Evolutionary conservation across 2,329 filamentous ascomycete species (phyloP), one percentile per base, ranked within the genome.

Genomic region (Aspergillus udagawae): DNA sequence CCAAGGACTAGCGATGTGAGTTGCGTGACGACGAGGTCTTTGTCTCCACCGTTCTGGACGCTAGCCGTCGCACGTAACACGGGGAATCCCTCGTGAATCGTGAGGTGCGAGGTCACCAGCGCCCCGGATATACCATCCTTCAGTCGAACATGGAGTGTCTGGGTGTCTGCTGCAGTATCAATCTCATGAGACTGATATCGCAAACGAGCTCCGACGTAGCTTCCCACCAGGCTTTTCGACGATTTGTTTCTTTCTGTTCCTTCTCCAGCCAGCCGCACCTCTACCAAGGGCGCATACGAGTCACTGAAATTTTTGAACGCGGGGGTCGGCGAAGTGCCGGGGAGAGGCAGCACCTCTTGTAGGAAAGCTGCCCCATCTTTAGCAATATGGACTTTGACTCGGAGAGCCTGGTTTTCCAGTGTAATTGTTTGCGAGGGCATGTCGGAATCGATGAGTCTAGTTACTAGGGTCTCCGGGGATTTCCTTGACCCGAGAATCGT

Each of bases 1-100:
- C 70, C 67, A 2, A 70, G 32, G 1, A 63, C 55, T 1, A 70
- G 54, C 0, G 69, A 71, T 3, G 65, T 60, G 10, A 67, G 41
- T 32, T 70, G 65, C 3, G 60, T 65, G 6, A 66, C 48, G 20
- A 61, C 45, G 3, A 65, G 29, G 3, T 58, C 41, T 4, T 54
- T 12, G 3, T 54, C 45, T 9, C 54, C 38, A 10, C 57, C 45
- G 51, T 73, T 73, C 17, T 29, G 54, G 17, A 70, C 53, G 1
- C 62, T 67, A 20, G 62, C 57, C 3, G 48, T 56, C 7, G 62
- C 63, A 7, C 65, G 60, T 2, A 70, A 38, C 14, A 69, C 55
- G 1, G 61, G 61, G 1, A 60, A 49, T 3, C 41, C 45, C 14
- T 58, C 35, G 42, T 67, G 67, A 20, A 67, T 10, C 1, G 58